Evolutionary conservation across 495 filamentous ascomycete species (phyloP), one percentile per base, ranked within the genome.

Genomic region (Podospora tetraspora): DNA sequence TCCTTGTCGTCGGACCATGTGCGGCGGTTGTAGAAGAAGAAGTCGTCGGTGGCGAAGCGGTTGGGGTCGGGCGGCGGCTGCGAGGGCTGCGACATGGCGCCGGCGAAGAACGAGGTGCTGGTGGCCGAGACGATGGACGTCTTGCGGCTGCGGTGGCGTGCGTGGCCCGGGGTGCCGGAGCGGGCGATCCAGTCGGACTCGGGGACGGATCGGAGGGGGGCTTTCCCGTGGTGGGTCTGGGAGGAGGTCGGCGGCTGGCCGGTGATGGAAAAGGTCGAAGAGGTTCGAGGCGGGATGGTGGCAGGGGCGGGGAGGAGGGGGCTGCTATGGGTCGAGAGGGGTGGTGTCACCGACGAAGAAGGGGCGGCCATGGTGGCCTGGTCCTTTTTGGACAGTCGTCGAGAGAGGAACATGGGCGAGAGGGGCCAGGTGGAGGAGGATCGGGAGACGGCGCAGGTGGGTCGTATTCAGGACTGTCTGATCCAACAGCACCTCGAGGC

Each of bases 1-100:
- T 94, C 91, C 75, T 94, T 93, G 59, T 90, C 83, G 1, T 79
- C 74, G 0, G 88, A 85, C 91, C 91, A 94, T 56, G 82, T 83
- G 56, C 79, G 75, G 34, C 74, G 73, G 8, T 74, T 64, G 21
- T 70, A 68, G 62, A 74, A 78, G 70, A 79, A 79, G 62, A 83
- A 76, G 66, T 84, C 81, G 61, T 82, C 81, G 62, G 76, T 79
- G 62, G 79, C 82, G 64, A 78, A 84, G 64, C 82, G 81, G 67
- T 71, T 69, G 22, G 81, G 81, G 69, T 84, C 80, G 22, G 78
- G 79, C 6, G 78, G 78, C 56, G 76, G 67, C 8, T 69, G 72
- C 9, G 79, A 68, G 22, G 76, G 37, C 59, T 72, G 67, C 70
- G 80, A 69, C 75, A 78, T 78, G 69, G 73, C 67, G 56, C 68